These are phyloP conservation scores for Pelargonium nanum DNA, from an alignment of 345 rosid species.

Conservation along the genomic window DNA sequence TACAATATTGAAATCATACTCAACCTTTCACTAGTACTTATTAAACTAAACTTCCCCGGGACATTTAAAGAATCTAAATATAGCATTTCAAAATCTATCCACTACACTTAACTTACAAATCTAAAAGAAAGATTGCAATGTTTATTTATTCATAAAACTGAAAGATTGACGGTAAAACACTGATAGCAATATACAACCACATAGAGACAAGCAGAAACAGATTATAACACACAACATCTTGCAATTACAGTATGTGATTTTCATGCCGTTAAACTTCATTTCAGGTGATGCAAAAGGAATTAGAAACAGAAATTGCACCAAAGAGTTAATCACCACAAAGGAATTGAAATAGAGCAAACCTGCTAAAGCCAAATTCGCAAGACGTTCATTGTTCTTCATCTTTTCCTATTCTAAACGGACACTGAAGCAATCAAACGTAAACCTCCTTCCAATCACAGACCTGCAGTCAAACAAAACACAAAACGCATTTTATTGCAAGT, in stretches of 20 bases:
- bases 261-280: too few species aligned
- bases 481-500: too few species aligned
- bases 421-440: neutral
- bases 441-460: neutral
- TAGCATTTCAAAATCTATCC: neutral
- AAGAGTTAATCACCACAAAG: neutral
- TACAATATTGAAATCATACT: too few species aligned
- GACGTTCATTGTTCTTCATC: conserved; percentile 72
- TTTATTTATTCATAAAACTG: neutral
- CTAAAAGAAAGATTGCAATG: neutral
- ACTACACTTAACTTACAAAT: neutral
- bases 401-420: neutral
- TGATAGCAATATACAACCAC: too few species aligned
- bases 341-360: conserved; percentile 30
- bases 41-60: neutral
- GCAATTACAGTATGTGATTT: too few species aligned
- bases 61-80: neutral
- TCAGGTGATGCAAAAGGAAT: neutral
- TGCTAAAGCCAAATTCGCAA: conserved; percentile 74
- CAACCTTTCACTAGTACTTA: neutral
- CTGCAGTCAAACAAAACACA: neutral
- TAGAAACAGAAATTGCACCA: neutral
- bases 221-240: too few species aligned
- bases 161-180: too few species aligned
- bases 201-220: too few species aligned